Conservation (phyloP, 2,329 filamentous ascomycete genomes). For the Exophiala sideris region DNA sequence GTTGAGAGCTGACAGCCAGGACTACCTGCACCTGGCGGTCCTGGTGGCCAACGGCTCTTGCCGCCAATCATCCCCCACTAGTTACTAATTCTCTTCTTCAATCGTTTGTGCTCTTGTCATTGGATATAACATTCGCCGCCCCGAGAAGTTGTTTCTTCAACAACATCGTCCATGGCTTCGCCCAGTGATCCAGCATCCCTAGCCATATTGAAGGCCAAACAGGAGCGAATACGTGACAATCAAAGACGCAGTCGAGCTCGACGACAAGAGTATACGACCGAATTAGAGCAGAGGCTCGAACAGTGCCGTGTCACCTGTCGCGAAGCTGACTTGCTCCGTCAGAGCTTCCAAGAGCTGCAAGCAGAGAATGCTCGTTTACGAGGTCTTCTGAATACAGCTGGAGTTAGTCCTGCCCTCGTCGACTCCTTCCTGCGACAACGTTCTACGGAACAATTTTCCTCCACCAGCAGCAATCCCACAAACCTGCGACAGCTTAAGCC, state of each 20-base stretch:
- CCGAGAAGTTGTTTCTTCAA: too few relatives aligned
- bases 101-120: too few relatives aligned
- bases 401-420: constrained; percentile 18
- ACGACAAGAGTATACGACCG: constrained; percentile 25
- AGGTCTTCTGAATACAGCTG: constrained; percentile 15
- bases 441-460: background rate
- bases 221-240: constrained; percentile 29
- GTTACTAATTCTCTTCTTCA: too few relatives aligned
- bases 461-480: background rate
- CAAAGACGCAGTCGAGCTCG: constrained; percentile 29
- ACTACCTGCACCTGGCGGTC: too few relatives aligned
- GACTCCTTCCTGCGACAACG: constrained; percentile 6
- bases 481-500: background rate
- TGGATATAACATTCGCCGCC: too few relatives aligned
- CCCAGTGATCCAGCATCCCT: background rate
- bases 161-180: background rate
- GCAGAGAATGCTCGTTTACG: constrained; percentile 22
- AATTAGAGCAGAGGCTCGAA: constrained; percentile 25
- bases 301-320: constrained; percentile 23
- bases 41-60: too few relatives aligned
- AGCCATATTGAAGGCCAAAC: constrained; percentile 16
- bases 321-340: constrained; percentile 21
- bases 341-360: constrained; percentile 17
- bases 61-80: too few relatives aligned
- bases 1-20: too few relatives aligned